A percentile compares a stretch with the other conserved stretches of the same genome.
Evolutionary conservation across 441 rosid species (phyloP).

Genomic region (Pelargonium citronellum): DNA sequence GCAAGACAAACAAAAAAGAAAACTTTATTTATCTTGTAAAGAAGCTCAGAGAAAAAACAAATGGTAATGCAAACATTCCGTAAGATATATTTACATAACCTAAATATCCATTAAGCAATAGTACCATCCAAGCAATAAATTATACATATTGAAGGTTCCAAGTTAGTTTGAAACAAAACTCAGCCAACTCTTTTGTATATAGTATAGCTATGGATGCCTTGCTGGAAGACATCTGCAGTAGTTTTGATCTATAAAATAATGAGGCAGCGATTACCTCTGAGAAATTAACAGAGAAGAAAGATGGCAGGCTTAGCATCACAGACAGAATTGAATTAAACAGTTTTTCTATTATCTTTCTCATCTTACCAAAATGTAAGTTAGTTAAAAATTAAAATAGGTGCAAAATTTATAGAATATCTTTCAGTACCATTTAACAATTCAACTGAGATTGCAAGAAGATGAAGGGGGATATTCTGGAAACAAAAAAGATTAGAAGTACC

Average conservation of each 20-base stretch:
- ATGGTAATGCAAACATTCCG: not conserved
- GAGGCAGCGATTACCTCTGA: no score
- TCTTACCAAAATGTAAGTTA: no score
- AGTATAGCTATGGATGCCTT: no score
- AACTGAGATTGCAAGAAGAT: not conserved
- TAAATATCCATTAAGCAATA: not conserved
- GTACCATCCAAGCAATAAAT: not conserved
- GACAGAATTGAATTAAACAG: no score
- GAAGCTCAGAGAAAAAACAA: conserved; percentile 8
- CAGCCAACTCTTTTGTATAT: no score
- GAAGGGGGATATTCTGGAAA: not conserved
- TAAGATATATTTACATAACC: not conserved
- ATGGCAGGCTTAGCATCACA: no score
- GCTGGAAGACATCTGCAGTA: no score
- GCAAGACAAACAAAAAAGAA: conserved; percentile 15
- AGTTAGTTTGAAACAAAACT: no score
- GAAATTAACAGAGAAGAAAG: no score
- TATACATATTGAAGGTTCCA: no score
- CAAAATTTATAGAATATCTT: not conserved
- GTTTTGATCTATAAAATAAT: no score
- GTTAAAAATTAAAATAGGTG: not conserved
- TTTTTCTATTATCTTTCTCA: no score
- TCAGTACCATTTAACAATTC: not conserved
- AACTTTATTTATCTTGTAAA: not conserved
- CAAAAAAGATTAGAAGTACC: conserved; percentile 28